Percentiles rank a stretch among this genome's conserved stretches.
Conservation (phyloP, 148 eudicot genomes). For the Bassia scoparia region DNA sequence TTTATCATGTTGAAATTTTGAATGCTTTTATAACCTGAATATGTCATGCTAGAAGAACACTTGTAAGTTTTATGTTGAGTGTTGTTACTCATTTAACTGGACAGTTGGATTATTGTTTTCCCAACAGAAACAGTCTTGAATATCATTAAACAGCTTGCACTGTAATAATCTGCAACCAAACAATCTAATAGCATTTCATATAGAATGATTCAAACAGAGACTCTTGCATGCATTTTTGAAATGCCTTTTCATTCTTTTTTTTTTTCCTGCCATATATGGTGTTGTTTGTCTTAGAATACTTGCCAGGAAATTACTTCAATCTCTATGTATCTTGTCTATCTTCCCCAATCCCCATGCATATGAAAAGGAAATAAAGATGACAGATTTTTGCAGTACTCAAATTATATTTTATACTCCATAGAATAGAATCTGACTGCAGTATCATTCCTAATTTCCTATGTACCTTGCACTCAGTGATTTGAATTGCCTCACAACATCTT, state of each 20-base stretch:
- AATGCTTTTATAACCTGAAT: not conserved
- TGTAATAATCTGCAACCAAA: not conserved
- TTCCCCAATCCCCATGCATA: not conserved
- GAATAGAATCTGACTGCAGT: not conserved
- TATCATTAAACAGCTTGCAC: not conserved
- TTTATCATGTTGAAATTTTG: not conserved
- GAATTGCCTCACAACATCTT: not conserved
- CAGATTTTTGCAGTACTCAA: not conserved
- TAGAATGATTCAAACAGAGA: not conserved
- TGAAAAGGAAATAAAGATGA: not conserved
- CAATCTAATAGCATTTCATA: not conserved
- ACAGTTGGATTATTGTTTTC: not conserved
- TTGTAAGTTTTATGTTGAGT: not conserved
- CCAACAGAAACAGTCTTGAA: not conserved
- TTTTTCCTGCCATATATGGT: not conserved
- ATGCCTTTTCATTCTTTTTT: not conserved
- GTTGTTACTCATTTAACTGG: not conserved
- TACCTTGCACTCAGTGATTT: not conserved
- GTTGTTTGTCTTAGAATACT: not conserved
- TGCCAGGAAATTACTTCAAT: not conserved
- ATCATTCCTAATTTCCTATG: not conserved
- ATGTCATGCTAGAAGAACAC: not conserved
- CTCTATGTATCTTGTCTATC: not conserved
- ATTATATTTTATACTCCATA: not conserved
- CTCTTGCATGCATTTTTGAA: not conserved